Percentiles rank a stretch among this genome's conserved stretches.
Evolutionary conservation across 2,329 filamentous ascomycete species (phyloP).

Genomic region (Orbilia brochopaga): DNA sequence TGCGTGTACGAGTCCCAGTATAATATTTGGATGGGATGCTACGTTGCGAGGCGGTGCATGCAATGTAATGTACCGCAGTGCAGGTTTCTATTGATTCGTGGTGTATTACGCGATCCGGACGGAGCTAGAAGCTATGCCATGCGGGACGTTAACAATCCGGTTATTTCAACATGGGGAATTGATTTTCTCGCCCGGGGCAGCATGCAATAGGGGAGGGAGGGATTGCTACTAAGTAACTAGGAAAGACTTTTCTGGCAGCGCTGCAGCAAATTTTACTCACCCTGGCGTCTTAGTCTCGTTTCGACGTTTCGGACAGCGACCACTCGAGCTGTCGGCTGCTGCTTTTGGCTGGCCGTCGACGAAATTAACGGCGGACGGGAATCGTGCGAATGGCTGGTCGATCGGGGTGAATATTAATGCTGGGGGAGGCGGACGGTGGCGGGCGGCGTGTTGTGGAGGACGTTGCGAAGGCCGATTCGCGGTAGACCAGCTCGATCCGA

Average conservation of each 20-base stretch:
- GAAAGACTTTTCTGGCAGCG: too few species aligned
- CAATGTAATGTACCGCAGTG: constrained; percentile 16
- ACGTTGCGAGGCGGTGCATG: too few species aligned
- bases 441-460: constrained; percentile 25
- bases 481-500: constrained; percentile 28
- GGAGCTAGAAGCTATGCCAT: neutral
- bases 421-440: too few species aligned
- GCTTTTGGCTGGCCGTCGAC: too few species aligned
- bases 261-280: too few species aligned
- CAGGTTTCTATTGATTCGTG: neutral
- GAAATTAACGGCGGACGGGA: neutral
- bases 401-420: constrained; percentile 13
- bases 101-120: neutral
- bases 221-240: too few species aligned
- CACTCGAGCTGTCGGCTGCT: too few species aligned
- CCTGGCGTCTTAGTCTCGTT: neutral
- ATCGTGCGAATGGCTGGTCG: constrained; percentile 27
- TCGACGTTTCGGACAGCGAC: too few species aligned
- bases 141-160: constrained; percentile 32
- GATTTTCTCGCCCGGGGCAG: constrained; percentile 27
- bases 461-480: constrained; percentile 35
- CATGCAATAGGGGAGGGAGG: too few species aligned
- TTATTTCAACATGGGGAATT: constrained; percentile 35
- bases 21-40: too few species aligned
- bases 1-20: too few species aligned